Evolutionary conservation across 306 rosid species (phyloP), one percentile per base, ranked within the genome.

Genomic region (Cotoneaster glaucophyllus): DNA sequence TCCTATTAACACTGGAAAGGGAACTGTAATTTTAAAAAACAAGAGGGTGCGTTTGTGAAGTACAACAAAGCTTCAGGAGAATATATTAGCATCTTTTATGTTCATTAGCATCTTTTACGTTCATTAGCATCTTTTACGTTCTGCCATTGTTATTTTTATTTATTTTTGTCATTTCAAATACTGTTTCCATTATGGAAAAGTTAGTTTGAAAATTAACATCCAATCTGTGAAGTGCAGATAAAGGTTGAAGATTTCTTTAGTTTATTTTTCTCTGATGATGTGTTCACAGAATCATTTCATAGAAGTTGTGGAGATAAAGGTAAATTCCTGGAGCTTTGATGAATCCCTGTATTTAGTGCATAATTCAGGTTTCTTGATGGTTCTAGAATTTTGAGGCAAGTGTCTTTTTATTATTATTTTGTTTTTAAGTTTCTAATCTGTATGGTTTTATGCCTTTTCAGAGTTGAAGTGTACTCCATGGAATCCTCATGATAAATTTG

Each of bases 221-320:
- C n/a, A 67, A 64, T 80, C 79, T 79, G 62, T 82, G 80, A 82
- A 63, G 76, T 89, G 90, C 97, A 92, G 99, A 86, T 92, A 83
- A 89, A 76, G 85, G 96, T 88, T 45, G 97, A 89, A 76, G 97
- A 88, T 75, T 92, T 95, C 84, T 92, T 92, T 83, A 84, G 67
- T 82, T 85, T 85, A 72, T 92, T 89, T 75, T 90, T 89, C 83
- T 89, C 96, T 53, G 97, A 95, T 29, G 86, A 82, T 56, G 89
- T 89, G 63, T 95, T 92, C 84, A 70, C 61, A 0, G 89, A 87
- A 80, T 84, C 85, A 71, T 92, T 86, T 82, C 99, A 86, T 85
- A 78, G 75, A 67, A 85, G 83, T 48, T 90, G 99, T 39, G 98
- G 98, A 52, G 98, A 95, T 80, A 95, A 90, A 92, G 99, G 99